Conservation (phyloP, 2,329 filamentous ascomycete genomes). For the Stagonosporopsis chrysanthemi region DNA sequence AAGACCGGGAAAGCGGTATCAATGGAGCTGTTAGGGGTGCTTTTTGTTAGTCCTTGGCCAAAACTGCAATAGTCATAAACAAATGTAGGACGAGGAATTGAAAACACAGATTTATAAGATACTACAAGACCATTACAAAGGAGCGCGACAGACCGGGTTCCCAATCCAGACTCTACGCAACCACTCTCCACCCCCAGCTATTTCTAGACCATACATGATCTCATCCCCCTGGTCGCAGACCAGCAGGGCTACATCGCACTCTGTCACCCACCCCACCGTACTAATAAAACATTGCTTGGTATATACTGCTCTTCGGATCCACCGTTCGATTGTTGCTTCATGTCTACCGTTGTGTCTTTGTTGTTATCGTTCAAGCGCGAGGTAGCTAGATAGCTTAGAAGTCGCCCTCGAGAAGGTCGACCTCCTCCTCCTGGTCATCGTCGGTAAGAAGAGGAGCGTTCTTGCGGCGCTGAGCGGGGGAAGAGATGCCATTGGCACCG, state of each 20-base stretch:
- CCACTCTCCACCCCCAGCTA: conserved; percentile 8
- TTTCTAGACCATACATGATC: conserved; percentile 6
- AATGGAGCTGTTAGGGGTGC: neutral
- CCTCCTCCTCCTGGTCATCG: conserved; percentile 48
- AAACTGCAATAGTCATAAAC: neutral
- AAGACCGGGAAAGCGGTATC: neutral
- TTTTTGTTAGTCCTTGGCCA: neutral
- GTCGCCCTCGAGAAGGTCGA: conserved; percentile 34
- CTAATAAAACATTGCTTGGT: conserved; percentile 9
- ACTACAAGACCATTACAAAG: conserved; percentile 18
- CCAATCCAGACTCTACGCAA: conserved; percentile 30
- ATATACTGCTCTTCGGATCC: conserved; percentile 1
- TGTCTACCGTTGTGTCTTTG: neutral
- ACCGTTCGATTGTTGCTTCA: conserved; percentile 1
- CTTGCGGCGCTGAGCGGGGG: conserved; percentile 20
- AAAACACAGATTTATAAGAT: conserved; percentile 8
- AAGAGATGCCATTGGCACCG: conserved; percentile 12
- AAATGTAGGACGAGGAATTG: neutral
- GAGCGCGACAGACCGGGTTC: conserved; percentile 32
- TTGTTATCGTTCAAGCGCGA: conserved; percentile 1
- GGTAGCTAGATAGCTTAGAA: conserved; percentile 18
- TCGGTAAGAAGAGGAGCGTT: conserved; percentile 34
- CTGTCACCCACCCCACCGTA: neutral
- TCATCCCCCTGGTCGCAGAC: conserved; percentile 14
- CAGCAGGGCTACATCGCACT: conserved; percentile 11